Conservation (phyloP, 148 eudicot genomes). For the Heliamphora exappendiculata region DNA sequence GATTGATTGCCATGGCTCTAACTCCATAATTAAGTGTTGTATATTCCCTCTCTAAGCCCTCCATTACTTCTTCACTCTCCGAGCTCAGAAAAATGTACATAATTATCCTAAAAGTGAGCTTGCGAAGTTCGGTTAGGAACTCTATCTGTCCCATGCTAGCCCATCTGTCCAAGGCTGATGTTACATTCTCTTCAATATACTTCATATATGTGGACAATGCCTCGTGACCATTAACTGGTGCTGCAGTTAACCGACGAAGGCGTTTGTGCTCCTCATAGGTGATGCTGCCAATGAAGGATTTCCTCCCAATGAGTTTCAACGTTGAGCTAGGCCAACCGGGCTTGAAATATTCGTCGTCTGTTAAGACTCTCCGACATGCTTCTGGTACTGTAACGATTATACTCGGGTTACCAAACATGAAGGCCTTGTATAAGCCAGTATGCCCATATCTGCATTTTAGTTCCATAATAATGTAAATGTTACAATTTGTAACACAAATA, state of each 20-base stretch:
- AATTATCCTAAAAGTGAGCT: constrained; percentile 68
- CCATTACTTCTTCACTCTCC: constrained; percentile 54
- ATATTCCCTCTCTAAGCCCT: constrained; percentile 66
- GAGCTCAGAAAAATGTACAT: constrained; percentile 75
- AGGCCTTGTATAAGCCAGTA: constrained; percentile 63
- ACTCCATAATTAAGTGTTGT: constrained; percentile 62
- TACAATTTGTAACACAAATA: no score
- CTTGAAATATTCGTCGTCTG: constrained; percentile 76
- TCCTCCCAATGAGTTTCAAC: constrained; percentile 52
- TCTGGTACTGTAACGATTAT: constrained; percentile 66
- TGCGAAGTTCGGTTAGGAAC: constrained; percentile 60
- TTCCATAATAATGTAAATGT: not conserved
- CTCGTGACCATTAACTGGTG: constrained; percentile 88
- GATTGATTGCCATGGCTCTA: constrained; percentile 73
- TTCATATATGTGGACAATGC: constrained; percentile 57
- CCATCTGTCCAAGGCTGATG: constrained; percentile 54
- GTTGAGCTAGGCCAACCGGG: constrained; percentile 94
- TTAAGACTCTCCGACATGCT: constrained; percentile 53
- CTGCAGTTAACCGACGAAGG: constrained; percentile 61
- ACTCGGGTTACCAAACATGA: constrained; percentile 83
- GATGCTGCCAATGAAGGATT: constrained; percentile 66
- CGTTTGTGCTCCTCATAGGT: constrained; percentile 72
- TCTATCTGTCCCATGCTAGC: constrained; percentile 62
- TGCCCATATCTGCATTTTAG: constrained; percentile 57
- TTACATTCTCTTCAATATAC: constrained; percentile 57